Evolutionary conservation across 228 moss, liverwort and hornwort species (phyloP), one percentile per base, ranked within the genome.

Genomic region (Sphagnum fallax): DNA sequence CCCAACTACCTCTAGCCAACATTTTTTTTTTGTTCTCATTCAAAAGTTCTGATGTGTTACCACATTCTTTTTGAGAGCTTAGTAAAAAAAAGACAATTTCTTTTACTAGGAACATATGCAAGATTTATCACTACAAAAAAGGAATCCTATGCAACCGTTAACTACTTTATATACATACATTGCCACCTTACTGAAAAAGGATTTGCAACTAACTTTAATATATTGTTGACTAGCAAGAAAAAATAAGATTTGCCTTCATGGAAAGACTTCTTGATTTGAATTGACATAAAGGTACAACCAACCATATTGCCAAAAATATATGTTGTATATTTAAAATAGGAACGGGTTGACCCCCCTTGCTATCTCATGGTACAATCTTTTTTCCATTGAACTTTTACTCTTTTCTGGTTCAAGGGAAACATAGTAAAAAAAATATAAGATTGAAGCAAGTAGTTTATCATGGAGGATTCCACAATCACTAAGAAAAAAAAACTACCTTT

Each of bases 141-240:
- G 13, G n/a, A 68, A 68, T 6, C 51, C 52, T 66, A 66, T 68
- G 14, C 68, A 68, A 68, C 68, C 5, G 53, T 68, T 68, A 53
- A 66, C 18, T 68, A 58, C 16, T 32, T 6, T 53, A 68, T 68
- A 11, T 8, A 16, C 5, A 47, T 16, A 68, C n/a, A 53, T 4
- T 18, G n/a, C 53, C 68, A 68, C 47, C 16, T 16, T 32, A 68
- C 16, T n/a, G 58, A 53, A 18, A 53, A 18, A 47, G 32, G 58
- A 58, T 68, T 68, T 51, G 4, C 47, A 66, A 66, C 15, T 4
- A n/a, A 4, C 32, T 16, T 68, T 68, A 8, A 32, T 49, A 69
- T 60, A 18, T 18, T 61, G n/a, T n/a, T n/a, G n/a, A n/a, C n/a
- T n/a, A n/a, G n/a, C n/a, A n/a, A n/a, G n/a, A n/a, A n/a, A n/a